A percentile compares a stretch with the other conserved stretches of the same genome.
Evolutionary conservation across 108 stramenopile genomes (phyloP).

Genomic region (Skeletonema marinoi): DNA sequence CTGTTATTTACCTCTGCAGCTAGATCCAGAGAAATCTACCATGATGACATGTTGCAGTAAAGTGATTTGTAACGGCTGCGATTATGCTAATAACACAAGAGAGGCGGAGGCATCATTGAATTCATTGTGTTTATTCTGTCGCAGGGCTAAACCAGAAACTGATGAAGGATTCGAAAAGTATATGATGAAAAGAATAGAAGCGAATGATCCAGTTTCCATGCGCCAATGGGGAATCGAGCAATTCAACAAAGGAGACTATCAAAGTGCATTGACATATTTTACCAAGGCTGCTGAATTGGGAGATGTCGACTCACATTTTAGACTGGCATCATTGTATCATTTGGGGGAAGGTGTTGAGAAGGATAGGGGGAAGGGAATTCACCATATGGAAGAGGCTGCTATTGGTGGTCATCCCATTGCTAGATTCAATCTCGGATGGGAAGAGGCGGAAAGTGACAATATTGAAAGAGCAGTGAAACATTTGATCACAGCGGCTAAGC

Average conservation of each 20-base stretch:
- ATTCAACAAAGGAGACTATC: background rate
- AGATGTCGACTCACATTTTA: background rate
- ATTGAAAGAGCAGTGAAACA: too few relatives aligned
- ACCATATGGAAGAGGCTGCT: too few relatives aligned
- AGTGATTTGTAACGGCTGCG: background rate
- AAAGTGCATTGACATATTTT: background rate
- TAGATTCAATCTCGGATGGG: too few relatives aligned
- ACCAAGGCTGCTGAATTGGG: background rate
- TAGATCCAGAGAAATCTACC: background rate
- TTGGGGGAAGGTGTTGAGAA: background rate
- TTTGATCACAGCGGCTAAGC: too few relatives aligned
- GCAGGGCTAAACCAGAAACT: too few relatives aligned
- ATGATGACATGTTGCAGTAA: background rate
- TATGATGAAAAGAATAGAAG: background rate
- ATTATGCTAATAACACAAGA: background rate
- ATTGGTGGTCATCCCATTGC: too few relatives aligned
- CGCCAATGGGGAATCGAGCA: background rate
- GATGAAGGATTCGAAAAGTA: background rate
- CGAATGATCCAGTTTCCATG: background rate
- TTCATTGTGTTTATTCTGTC: background rate
- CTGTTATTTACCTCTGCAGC: background rate
- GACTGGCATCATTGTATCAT: background rate
- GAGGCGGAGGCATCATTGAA: background rate
- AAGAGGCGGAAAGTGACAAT: too few relatives aligned
- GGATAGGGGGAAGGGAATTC: too few relatives aligned